Evolutionary conservation across 495 filamentous ascomycete genomes (phyloP).

Genomic region (Penicillium egyptiacum): DNA sequence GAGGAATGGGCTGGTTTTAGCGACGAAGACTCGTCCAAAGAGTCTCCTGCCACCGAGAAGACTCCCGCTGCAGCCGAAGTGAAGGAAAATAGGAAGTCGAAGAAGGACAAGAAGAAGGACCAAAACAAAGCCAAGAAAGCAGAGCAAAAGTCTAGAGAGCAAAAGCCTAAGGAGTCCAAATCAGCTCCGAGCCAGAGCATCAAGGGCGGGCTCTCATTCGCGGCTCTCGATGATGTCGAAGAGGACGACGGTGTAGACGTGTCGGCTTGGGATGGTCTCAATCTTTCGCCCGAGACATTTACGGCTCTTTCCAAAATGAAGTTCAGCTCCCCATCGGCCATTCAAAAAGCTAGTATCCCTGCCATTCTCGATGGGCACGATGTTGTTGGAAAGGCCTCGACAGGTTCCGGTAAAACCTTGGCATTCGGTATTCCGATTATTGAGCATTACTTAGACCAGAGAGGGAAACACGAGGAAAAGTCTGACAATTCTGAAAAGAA

Average conservation of each 20-base stretch:
- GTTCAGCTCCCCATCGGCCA: constrained; percentile 75
- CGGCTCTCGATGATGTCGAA: constrained; percentile 41
- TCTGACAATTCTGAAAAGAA: constrained; percentile 25
- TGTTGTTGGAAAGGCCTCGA: constrained; percentile 92
- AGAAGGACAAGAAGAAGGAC: constrained; percentile 26
- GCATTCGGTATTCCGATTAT: constrained; percentile 73
- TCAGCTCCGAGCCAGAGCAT: constrained; percentile 24
- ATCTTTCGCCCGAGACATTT: constrained; percentile 66
- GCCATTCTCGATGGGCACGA: constrained; percentile 82
- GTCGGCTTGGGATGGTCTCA: constrained; percentile 72
- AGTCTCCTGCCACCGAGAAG: constrained; percentile 18
- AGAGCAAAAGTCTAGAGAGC: constrained; percentile 32
- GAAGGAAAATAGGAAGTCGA: constrained; percentile 22
- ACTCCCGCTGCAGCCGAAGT: constrained; percentile 23
- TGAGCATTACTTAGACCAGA: constrained; percentile 45
- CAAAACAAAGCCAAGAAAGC: constrained; percentile 16
- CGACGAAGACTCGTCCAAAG: constrained; percentile 38
- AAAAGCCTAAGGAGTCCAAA: constrained; percentile 34
- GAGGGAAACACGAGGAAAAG: constrained; percentile 23
- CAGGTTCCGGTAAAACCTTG: constrained; percentile 94
- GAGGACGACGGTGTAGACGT: constrained; percentile 52
- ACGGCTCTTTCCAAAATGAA: constrained; percentile 73
- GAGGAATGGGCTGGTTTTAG: constrained; percentile 59
- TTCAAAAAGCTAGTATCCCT: constrained; percentile 76
- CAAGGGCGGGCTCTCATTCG: constrained; percentile 40